A percentile compares a stretch with the other conserved stretches of the same genome.
These are phyloP conservation scores for Botrytis hyacinthi DNA, from an alignment of 2,329 filamentous ascomycete species.

Conservation along the genomic window DNA sequence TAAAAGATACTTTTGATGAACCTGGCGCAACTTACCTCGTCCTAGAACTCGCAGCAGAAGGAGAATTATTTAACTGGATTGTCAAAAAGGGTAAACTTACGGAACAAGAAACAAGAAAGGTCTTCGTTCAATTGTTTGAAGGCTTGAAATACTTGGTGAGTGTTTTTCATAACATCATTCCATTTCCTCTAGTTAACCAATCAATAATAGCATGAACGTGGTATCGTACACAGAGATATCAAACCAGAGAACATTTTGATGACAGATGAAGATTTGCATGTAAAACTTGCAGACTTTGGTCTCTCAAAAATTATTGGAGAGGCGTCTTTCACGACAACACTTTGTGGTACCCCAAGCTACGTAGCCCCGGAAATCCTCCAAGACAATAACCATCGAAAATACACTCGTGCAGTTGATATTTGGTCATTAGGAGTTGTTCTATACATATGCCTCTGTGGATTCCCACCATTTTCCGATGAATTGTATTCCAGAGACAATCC, in stretches of 20 bases:
- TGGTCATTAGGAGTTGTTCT: constrained; percentile 98
- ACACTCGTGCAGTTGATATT: constrained; percentile 91
- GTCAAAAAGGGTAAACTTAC: constrained; percentile 85
- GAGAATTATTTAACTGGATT: constrained; percentile 94
- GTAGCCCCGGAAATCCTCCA: constrained; percentile 94
- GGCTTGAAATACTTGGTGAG: constrained; percentile 92
- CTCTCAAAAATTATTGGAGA: constrained; percentile 98
- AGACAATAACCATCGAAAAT: constrained; percentile 76
- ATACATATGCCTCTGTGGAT: constrained; percentile 95
- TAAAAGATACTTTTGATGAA: constrained; percentile 95
- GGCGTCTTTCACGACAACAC: constrained; percentile 93
- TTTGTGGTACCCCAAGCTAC: constrained; percentile 96
- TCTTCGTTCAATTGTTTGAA: constrained; percentile 89
- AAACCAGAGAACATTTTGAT: constrained; percentile 63
- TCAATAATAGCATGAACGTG: constrained; percentile 76
- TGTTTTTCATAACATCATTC: constrained; percentile 20
- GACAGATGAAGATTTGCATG: constrained; percentile 76
- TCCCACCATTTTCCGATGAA: constrained; percentile 96
- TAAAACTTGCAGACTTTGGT: constrained; percentile 95
- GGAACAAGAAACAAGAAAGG: constrained; percentile 78
- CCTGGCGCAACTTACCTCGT: constrained; percentile 86
- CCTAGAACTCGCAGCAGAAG: constrained; percentile 84
- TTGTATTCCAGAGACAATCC: constrained; percentile 78
- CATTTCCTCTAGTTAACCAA: constrained; percentile 34
- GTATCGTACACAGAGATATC: constrained; percentile 96